Conservation (phyloP, 805 yeast species). For the Lipomyces chichibuensis region DNA sequence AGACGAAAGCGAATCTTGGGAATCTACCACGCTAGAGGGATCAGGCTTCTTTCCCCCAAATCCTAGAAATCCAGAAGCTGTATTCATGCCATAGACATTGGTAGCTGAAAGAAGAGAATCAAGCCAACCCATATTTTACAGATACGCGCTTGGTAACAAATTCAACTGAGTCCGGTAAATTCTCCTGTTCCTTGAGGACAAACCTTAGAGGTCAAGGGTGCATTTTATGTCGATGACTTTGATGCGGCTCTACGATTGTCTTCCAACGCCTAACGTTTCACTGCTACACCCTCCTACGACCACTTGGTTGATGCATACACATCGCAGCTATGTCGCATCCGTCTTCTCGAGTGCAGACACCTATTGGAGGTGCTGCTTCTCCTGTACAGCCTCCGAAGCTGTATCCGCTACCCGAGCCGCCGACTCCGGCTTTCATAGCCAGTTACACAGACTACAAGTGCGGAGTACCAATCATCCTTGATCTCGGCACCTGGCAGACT, state of each 20-base stretch:
- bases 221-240: too few species aligned
- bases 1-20: not conserved
- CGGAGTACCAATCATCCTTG: conserved; percentile 81
- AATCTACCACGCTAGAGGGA: not conserved
- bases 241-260: not conserved
- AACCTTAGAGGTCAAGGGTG: too few species aligned
- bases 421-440: conserved; percentile 45
- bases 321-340: not conserved
- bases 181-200: too few species aligned
- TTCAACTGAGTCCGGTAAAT: not conserved
- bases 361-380: conserved; percentile 1
- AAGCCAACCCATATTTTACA: conserved; percentile 16
- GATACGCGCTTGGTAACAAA: not conserved
- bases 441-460: conserved; percentile 54
- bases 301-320: not conserved
- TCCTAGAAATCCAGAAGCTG: conserved; percentile 22
- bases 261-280: not conserved
- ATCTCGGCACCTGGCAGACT: conserved; percentile 56
- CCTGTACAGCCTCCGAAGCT: conserved; percentile 33
- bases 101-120: conserved; percentile 15
- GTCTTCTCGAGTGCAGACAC: conserved; percentile 3
- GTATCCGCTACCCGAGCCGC: conserved; percentile 40
- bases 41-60: conserved; percentile 19
- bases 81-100: conserved; percentile 3
- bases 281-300: not conserved